These are phyloP conservation scores for Tetrapisispora phaffii DNA, from an alignment of 805 yeast species.

Conservation along the genomic window DNA sequence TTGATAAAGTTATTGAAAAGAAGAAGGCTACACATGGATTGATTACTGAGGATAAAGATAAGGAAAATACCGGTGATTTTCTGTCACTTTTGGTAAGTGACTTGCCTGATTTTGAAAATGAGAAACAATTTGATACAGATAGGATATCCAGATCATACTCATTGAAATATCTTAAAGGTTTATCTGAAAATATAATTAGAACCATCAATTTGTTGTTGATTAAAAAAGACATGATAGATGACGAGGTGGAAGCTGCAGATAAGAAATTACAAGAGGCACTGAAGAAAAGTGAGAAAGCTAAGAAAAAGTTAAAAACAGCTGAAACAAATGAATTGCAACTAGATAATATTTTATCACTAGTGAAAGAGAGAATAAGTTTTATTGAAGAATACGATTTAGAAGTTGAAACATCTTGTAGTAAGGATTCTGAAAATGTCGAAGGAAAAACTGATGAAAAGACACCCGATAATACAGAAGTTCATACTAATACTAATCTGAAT, in stretches of 20 bases:
- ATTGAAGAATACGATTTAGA: conserved; percentile 34
- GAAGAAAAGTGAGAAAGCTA: conserved; percentile 41
- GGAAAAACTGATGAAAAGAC: conserved; percentile 3
- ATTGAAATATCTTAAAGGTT: conserved; percentile 30
- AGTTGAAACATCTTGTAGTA: conserved; percentile 15
- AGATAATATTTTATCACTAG: conserved; percentile 39
- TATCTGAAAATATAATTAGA: conserved; percentile 34
- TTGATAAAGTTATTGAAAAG: conserved; percentile 35
- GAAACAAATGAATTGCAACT: conserved; percentile 53
- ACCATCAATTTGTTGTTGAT: conserved; percentile 48
- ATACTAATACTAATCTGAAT: no score
- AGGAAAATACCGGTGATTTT: conserved; percentile 9
- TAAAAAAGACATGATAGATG: conserved; percentile 53
- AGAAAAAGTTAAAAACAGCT: conserved; percentile 47
- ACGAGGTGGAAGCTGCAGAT: conserved; percentile 58
- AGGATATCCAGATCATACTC: conserved; percentile 37
- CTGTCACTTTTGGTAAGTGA: conserved; percentile 7
- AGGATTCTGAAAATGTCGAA: background rate
- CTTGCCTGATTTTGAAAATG: background rate
- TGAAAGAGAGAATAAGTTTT: conserved; percentile 36
- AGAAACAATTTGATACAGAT: conserved; percentile 27
- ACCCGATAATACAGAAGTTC: background rate
- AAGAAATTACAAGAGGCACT: conserved; percentile 43
- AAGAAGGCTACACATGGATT: background rate
- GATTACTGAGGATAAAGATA: background rate